These are phyloP conservation scores for Artemisia annua DNA, from an alignment of 129 eudicot species.

Conservation along the genomic window DNA sequence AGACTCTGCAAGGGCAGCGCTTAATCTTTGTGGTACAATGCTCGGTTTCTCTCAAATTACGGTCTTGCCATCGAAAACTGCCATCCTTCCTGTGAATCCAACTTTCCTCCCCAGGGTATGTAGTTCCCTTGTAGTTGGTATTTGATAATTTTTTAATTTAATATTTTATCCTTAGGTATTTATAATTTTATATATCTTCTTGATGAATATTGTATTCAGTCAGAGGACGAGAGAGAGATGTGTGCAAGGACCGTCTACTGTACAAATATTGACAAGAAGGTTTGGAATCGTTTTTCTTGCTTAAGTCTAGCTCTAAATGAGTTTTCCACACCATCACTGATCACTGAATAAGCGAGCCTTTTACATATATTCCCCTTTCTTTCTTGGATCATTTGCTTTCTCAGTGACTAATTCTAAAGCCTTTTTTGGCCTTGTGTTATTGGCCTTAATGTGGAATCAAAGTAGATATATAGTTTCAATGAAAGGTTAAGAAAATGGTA, in stretches of 20 bases:
- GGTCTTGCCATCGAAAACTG: slow-evolving; percentile 97
- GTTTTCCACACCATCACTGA: not conserved
- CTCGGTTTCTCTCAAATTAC: slow-evolving; percentile 82
- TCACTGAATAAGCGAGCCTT: not conserved
- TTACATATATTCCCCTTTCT: not conserved
- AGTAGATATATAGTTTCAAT: no score
- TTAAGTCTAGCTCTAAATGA: not conserved
- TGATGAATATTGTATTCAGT: slow-evolving; percentile 44
- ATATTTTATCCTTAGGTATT: not conserved
- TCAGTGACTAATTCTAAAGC: no score
- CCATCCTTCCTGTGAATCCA: slow-evolving; percentile 99
- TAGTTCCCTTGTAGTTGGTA: not conserved
- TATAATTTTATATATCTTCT: not conserved
- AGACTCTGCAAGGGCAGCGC: slow-evolving; percentile 88
- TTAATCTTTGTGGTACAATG: slow-evolving; percentile 73
- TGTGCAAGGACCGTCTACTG: slow-evolving; percentile 98
- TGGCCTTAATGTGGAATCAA: no score
- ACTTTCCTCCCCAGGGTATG: slow-evolving; percentile 97
- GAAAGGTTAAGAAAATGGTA: no score
- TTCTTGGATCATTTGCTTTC: no score
- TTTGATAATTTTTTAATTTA: not conserved
- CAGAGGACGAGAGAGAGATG: slow-evolving; percentile 99
- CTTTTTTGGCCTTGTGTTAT: no score
- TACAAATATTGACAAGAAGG: slow-evolving; percentile 98
- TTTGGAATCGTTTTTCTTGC: not conserved